phyloP scores from a whole-genome alignment of 805 yeast genomes.

The Wickerhamomyces alni region DNA sequence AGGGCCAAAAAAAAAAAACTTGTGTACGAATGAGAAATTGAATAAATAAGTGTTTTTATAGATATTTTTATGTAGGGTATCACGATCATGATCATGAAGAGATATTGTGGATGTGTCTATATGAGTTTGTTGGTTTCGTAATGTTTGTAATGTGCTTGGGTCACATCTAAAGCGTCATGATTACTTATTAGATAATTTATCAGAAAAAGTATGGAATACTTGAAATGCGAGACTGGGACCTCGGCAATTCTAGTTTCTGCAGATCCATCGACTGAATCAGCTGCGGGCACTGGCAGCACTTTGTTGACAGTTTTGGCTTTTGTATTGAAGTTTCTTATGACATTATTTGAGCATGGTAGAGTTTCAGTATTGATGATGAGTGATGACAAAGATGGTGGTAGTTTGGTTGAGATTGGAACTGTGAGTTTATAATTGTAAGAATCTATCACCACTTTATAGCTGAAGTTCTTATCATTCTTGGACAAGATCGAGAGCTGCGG shows the following conservation, averaged over 20 bases:
- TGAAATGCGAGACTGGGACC: neutral
- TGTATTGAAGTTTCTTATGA: conserved; percentile 20
- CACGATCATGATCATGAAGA: no score
- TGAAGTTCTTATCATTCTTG: neutral
- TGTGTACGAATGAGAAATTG: no score
- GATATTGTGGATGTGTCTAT: no score
- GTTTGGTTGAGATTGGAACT: neutral
- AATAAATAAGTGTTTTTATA: no score
- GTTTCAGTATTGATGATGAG: neutral
- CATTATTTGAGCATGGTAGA: conserved; percentile 1
- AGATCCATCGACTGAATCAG: no score
- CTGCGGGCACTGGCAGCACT: neutral
- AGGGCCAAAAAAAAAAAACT: no score
- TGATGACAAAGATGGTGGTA: neutral
- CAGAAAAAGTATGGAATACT: conserved; percentile 13
- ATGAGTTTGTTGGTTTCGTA: conserved; percentile 13
- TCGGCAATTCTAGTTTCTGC: no score
- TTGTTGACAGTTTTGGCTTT: conserved; percentile 7
- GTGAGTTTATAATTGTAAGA: neutral
- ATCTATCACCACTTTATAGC: neutral
- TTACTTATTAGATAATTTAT: conserved; percentile 18
- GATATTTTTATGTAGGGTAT: no score
- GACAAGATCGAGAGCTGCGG: neutral
- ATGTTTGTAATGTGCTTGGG: conserved; percentile 11
- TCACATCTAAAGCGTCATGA: conserved; percentile 9